These are phyloP conservation scores for Quercus rubra DNA, from an alignment of 306 rosid species.

Conservation along the genomic window DNA sequence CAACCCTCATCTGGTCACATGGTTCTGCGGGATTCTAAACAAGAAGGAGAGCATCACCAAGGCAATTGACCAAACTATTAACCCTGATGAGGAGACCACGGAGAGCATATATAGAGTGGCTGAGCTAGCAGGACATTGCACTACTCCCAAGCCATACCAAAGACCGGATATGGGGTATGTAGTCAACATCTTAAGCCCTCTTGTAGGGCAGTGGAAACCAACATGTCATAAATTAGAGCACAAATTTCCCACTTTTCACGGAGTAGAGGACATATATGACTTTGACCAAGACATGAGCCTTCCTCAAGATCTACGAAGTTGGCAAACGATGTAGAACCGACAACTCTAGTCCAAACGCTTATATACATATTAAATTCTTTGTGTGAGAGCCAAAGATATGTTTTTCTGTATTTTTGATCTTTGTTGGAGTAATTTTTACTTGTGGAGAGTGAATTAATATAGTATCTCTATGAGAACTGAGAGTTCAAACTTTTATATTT, in stretches of 20 bases:
- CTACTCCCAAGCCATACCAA: conserved; percentile 81
- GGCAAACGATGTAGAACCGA: no score
- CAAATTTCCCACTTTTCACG: no score
- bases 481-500: no score
- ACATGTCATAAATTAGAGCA: conserved; percentile 27
- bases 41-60: conserved; percentile 81
- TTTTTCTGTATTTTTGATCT: no score
- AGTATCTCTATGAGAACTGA: no score
- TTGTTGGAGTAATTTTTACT: no score
- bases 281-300: conserved; percentile 69
- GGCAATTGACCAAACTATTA: conserved; percentile 63
- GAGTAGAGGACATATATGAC: conserved; percentile 51
- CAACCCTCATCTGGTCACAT: conserved; percentile 72
- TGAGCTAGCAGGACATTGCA: conserved; percentile 77
- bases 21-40: conserved; percentile 69
- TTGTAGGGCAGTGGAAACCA: conserved; percentile 81
- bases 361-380: no score
- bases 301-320: conserved; percentile 20
- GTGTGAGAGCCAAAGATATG: no score
- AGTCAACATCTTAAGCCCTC: conserved; percentile 69
- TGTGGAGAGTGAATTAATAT: no score
- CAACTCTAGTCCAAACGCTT: no score
- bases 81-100: conserved; percentile 83
- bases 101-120: conserved; percentile 74
- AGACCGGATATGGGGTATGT: conserved; percentile 89